Conservation (phyloP, 306 rosid genomes). For the Vigna trinervia region DNA sequence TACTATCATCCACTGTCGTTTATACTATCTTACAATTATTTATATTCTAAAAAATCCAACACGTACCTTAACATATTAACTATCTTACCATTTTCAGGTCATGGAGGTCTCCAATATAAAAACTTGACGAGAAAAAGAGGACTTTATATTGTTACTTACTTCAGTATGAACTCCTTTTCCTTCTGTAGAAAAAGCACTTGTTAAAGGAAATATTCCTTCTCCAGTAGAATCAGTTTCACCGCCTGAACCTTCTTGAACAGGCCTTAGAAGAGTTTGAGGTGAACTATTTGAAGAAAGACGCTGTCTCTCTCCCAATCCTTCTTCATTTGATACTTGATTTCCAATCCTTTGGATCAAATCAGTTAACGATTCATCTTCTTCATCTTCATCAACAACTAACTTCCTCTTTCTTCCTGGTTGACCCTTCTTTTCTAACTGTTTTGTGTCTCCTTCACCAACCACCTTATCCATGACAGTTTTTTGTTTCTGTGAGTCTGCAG, state of each 20-base stretch:
- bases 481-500: constrained; percentile 29
- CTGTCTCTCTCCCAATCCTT: constrained; percentile 53
- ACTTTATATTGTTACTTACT: constrained; percentile 38
- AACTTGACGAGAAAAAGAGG: constrained; percentile 31
- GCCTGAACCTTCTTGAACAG: too few species aligned
- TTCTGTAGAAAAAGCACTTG: constrained; percentile 26
- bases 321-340: constrained; percentile 44
- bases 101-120: constrained; percentile 25
- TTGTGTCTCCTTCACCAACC: constrained; percentile 45
- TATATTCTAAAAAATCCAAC: too few species aligned
- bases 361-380: too few species aligned
- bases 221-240: background rate
- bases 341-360: background rate
- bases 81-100: constrained; percentile 33
- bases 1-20: too few species aligned
- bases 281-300: constrained; percentile 53
- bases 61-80: too few species aligned
- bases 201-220: background rate
- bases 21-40: too few species aligned
- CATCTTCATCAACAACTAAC: constrained; percentile 44
- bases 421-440: constrained; percentile 33
- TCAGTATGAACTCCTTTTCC: constrained; percentile 49
- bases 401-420: constrained; percentile 56
- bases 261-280: background rate
- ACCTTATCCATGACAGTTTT: constrained; percentile 44